These are phyloP conservation scores for Cadophora sp. DNA, from an alignment of 2,329 filamentous ascomycete genomes.

Conservation along the genomic window DNA sequence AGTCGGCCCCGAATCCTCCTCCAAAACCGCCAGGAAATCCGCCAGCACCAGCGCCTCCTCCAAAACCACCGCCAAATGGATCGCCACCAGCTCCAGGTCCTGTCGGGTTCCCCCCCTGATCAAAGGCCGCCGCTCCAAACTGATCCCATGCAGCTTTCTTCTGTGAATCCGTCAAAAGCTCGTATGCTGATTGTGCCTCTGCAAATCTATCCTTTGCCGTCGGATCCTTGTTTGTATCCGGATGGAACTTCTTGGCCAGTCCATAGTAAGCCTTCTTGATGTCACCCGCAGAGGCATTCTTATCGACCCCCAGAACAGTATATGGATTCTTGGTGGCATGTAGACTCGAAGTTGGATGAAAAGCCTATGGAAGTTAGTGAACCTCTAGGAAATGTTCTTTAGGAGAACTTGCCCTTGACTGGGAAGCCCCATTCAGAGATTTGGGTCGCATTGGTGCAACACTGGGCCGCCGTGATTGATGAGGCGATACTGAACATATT, in stretches of 20 bases:
- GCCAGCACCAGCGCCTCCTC: constrained; percentile 56
- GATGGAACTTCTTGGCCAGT: constrained; percentile 95
- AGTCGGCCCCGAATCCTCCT: constrained; percentile 75
- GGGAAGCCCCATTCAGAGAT: constrained; percentile 15
- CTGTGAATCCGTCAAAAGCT: constrained; percentile 88
- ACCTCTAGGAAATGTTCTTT: background rate
- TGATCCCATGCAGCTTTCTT: constrained; percentile 94
- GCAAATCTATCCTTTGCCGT: constrained; percentile 94
- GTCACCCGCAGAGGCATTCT: constrained; percentile 79
- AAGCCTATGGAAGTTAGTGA: constrained; percentile 34
- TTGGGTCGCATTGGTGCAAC: constrained; percentile 6
- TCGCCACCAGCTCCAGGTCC: constrained; percentile 59
- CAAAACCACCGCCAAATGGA: constrained; percentile 26
- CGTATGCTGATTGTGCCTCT: constrained; percentile 93
- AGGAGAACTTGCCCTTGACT: constrained; percentile 39
- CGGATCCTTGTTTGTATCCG: constrained; percentile 95
- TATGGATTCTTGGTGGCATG: constrained; percentile 76
- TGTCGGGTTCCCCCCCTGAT: constrained; percentile 62
- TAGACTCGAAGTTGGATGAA: constrained; percentile 42
- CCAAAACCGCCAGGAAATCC: constrained; percentile 64
- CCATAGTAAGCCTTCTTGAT: constrained; percentile 99
- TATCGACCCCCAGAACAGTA: constrained; percentile 81
- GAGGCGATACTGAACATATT: constrained; percentile 28
- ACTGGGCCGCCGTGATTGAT: constrained; percentile 23
- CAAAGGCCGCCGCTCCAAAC: constrained; percentile 87